Conservation (phyloP, 768 basidiomycete genomes). For the Mycena chlorophos region DNA sequence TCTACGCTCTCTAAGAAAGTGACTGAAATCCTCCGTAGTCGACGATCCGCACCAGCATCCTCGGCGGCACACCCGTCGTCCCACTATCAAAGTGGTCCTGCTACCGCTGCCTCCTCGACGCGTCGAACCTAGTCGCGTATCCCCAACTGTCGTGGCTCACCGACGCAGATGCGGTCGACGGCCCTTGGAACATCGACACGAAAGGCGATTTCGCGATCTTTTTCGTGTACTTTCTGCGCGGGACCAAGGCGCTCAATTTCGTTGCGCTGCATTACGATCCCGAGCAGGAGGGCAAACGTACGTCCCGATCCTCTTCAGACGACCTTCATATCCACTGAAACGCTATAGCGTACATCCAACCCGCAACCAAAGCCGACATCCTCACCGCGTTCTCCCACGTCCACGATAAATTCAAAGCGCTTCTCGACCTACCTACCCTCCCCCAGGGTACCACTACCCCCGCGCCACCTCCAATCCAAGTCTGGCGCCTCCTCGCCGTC, state of each 20-base stretch:
- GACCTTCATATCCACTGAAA: no score
- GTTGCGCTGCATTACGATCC: no score
- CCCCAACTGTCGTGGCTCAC: constrained; percentile 15
- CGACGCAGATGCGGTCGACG: constrained; percentile 5
- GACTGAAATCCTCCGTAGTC: constrained; percentile 1
- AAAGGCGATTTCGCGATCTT: no score
- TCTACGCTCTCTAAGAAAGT: neutral
- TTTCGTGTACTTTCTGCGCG: no score
- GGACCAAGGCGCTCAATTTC: no score
- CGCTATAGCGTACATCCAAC: no score
- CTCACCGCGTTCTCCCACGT: no score
- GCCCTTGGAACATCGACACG: neutral
- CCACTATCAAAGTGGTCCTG: constrained; percentile 11
- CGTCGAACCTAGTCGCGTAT: neutral
- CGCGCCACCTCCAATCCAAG: constrained; percentile 13
- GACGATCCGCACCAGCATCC: constrained; percentile 6
- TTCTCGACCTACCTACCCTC: constrained; percentile 12
- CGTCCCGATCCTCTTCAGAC: no score
- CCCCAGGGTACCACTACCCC: no score
- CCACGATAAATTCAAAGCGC: neutral
- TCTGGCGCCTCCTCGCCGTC: constrained; percentile 12
- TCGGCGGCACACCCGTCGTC: constrained; percentile 8
- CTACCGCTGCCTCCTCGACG: constrained; percentile 15
- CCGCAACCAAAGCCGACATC: no score
- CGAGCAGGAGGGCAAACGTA: no score